Base-by-base conservation (phyloP, 768 basidiomycete genomes). In the Tricholoma matsutake region DNA sequence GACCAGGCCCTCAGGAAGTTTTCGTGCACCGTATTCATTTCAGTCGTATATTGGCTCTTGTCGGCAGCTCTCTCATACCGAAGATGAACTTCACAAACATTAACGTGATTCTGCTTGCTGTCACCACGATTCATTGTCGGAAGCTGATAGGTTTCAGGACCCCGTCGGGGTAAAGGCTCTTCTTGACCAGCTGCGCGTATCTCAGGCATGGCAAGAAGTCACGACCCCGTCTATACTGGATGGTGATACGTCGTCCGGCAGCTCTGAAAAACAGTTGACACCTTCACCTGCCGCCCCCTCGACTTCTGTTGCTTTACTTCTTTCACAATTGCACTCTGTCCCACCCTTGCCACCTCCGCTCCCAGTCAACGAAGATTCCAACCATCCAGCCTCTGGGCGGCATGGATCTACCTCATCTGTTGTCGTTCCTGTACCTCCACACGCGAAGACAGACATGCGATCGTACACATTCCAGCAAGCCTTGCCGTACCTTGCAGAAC, bases 401-500 rank as follows among this genome's bases (percentile, higher is more conserved):
- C 56, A 59, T 35, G 43, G 35, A 22, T 31, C 58, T 41, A 60
- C 68, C 31, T 49, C 59, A 22, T 39, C 57, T 22, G 14, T 49
- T 28, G 45, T 43, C 16, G 53, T 35, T 32, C 49, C 41, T 18
- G 35, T 55, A 25, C 29, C 56, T 11, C 20, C 52, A n/a, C 59
- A 18, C 10, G 56, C 29, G 49, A 45, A 59, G 58, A 67, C 63
- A 45, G 81, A 86, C 64, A 62, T 81, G 54, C 81, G 78, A 57
- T 72, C 72, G 22, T 74, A 81, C 61, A 81, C 86, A 29, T 92
- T 90, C 69, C 87, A 86, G 64, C 86, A 92, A 65, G 82, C 90
- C 0, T 76, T 94, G 28, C 85, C 89, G 3, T 74, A 80, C 58
- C 68, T 94, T n/a, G 85, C 85, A 8, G 76, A 76, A 57, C 79